Conservation (phyloP, 2,329 filamentous ascomycete genomes). For the Colletotrichum sp. region DNA sequence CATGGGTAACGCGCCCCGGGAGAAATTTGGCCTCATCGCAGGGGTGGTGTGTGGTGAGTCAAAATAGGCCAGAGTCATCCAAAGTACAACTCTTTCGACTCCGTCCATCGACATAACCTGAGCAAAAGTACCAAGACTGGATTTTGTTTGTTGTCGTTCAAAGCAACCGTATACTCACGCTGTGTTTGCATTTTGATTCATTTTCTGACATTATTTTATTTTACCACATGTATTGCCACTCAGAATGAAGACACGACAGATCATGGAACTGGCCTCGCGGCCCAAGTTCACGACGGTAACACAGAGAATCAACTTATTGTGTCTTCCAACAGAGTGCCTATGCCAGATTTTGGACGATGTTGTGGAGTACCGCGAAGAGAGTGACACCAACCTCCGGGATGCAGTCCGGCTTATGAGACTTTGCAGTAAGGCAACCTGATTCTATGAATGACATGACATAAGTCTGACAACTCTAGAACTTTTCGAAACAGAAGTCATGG, state of each 20-base stretch:
- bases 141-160: not conserved
- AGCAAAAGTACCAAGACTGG: not conserved
- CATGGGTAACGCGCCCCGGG: not conserved
- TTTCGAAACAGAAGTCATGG: not conserved
- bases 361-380: not conserved
- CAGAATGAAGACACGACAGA: not conserved
- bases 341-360: not conserved
- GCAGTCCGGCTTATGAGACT: not conserved
- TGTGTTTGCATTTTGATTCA: not conserved
- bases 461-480: not conserved
- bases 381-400: not conserved
- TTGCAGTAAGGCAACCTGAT: not conserved
- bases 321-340: not conserved
- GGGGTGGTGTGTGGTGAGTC: not conserved
- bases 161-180: not conserved
- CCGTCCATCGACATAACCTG: not conserved
- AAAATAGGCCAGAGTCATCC: not conserved
- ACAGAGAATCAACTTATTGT: not conserved
- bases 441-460: not conserved
- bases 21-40: not conserved
- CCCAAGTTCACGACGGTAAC: not conserved
- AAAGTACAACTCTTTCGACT: not conserved
- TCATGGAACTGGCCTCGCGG: too few species aligned
- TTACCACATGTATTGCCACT: not conserved
- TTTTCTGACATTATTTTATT: fast-evolving